These are phyloP conservation scores for Melampsora abietis-canadensis DNA, from an alignment of 1,284 basidiomycete species.

Conservation along the genomic window DNA sequence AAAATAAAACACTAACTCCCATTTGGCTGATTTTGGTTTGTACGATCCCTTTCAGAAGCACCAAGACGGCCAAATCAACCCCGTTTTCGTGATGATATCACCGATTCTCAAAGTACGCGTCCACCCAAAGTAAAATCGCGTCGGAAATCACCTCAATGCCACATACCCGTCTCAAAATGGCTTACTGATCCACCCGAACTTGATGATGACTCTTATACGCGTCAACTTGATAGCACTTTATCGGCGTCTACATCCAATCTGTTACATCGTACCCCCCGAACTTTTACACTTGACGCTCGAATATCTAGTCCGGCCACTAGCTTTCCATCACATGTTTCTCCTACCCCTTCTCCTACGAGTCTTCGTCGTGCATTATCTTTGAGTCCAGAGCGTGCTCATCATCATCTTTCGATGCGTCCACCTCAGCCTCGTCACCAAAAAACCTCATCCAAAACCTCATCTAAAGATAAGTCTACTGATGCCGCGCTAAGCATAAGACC, in stretches of 20 bases:
- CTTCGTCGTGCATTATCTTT: background rate
- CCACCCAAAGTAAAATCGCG: background rate
- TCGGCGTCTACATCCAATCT: background rate
- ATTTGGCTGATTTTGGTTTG: background rate
- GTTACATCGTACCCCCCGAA: background rate
- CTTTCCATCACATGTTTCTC: background rate
- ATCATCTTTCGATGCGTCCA: background rate
- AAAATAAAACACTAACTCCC: too few species aligned
- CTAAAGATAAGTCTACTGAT: background rate
- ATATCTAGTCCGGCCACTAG: background rate
- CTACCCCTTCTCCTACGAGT: background rate
- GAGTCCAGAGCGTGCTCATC: background rate
- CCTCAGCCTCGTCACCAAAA: background rate
- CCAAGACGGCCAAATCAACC: background rate
- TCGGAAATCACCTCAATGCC: background rate
- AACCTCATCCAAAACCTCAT: background rate
- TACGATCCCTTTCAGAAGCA: background rate
- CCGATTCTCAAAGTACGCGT: background rate
- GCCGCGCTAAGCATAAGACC: background rate
- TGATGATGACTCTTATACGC: background rate
- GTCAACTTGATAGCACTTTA: background rate
- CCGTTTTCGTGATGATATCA: background rate
- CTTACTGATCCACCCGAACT: background rate
- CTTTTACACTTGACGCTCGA: background rate
- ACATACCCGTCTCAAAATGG: too few species aligned